A percentile compares a stretch with the other conserved stretches of the same genome.
Conservation (phyloP, 768 basidiomycete genomes). For the Pluteus cervinus region DNA sequence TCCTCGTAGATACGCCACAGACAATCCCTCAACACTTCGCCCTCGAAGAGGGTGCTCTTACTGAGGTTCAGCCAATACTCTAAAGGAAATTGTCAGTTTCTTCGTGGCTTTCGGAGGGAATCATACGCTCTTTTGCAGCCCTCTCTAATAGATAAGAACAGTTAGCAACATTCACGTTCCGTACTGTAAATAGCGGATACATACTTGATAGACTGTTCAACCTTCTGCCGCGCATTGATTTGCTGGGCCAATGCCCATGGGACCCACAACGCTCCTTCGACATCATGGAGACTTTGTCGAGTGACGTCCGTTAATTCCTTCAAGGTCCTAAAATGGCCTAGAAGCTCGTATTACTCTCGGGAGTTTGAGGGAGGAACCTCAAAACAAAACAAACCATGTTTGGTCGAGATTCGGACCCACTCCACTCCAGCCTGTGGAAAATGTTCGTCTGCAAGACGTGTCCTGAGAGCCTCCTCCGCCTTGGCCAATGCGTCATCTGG, state of each 20-base stretch:
- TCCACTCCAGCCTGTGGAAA: no score
- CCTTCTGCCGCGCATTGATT: constrained; percentile 9
- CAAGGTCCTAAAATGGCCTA: constrained; percentile 5
- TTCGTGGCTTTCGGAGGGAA: background rate
- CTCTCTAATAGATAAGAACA: constrained; percentile 7
- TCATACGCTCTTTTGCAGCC: constrained; percentile 10
- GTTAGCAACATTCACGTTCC: background rate
- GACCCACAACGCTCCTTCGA: constrained; percentile 1
- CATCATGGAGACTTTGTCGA: background rate
- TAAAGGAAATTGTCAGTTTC: constrained; percentile 3
- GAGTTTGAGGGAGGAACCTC: no score
- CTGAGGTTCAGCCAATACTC: constrained; percentile 12
- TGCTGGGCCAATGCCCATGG: constrained; percentile 11
- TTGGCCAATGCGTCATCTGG: no score
- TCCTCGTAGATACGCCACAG: constrained; percentile 10
- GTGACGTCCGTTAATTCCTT: constrained; percentile 7
- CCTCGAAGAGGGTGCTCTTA: constrained; percentile 7
- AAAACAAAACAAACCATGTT: no score
- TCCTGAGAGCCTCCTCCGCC: no score
- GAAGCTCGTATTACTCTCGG: no score
- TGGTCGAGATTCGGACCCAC: no score
- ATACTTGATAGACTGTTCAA: constrained; percentile 11
- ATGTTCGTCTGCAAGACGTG: no score
- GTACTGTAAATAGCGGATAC: background rate
- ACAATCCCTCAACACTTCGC: constrained; percentile 9